phyloP scores from a whole-genome alignment of 1,284 basidiomycete species.

The Pyrrhoderma noxium region DNA sequence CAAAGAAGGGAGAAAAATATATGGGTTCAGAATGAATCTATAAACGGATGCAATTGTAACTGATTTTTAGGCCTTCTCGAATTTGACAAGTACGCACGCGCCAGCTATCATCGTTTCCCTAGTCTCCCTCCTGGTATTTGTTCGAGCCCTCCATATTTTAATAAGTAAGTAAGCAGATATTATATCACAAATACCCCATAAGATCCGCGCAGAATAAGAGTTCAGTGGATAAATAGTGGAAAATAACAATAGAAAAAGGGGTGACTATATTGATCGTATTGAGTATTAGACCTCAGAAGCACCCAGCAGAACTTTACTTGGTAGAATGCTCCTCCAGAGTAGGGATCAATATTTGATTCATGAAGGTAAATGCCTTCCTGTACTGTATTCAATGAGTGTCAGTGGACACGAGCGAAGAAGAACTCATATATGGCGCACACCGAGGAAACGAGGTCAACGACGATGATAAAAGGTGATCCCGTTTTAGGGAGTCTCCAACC shows the following conservation, averaged over 20 bases:
- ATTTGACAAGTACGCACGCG: conserved; percentile 40
- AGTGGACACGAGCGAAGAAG: conserved; percentile 1
- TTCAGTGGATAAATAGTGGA: conserved; percentile 56
- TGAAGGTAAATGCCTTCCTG: conserved; percentile 82
- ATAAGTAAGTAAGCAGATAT: conserved; percentile 61
- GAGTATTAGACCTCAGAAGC: conserved; percentile 10
- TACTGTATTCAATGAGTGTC: conserved; percentile 42
- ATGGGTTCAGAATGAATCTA: conserved; percentile 87
- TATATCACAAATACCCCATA: conserved; percentile 71
- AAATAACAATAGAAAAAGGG: conserved; percentile 73
- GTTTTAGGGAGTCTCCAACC: conserved; percentile 40
- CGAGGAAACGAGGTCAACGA: conserved; percentile 70
- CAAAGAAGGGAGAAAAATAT: conserved; percentile 70
- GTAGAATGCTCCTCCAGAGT: conserved; percentile 76
- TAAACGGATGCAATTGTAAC: conserved; percentile 7
- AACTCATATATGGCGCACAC: conserved; percentile 30
- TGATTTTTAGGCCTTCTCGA: not conserved
- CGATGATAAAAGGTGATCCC: conserved; percentile 73
- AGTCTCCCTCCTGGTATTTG: conserved; percentile 36
- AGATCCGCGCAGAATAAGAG: conserved; percentile 37
- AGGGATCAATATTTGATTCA: conserved; percentile 69
- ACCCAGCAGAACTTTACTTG: conserved; percentile 50
- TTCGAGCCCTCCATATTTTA: conserved; percentile 57
- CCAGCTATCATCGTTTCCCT: conserved; percentile 54
- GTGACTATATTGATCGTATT: conserved; percentile 48